Evolutionary conservation across 2,329 filamentous ascomycete genomes (phyloP).

Genomic region (Calonectria multiphialidica): DNA sequence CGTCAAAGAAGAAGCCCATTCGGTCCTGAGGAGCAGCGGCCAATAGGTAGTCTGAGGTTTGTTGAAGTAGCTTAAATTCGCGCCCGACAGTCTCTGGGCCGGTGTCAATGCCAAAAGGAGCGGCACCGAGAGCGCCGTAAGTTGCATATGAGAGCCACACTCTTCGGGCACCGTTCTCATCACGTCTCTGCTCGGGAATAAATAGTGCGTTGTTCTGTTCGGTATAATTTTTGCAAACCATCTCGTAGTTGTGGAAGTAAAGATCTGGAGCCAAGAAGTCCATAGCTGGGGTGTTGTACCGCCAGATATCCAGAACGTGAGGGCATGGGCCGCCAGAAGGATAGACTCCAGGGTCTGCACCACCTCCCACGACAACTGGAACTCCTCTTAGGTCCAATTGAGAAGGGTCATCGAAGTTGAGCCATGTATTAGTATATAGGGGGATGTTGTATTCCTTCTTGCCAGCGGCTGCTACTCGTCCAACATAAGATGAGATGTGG

Average conservation of each 20-base stretch:
- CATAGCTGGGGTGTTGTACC: slow-evolving; percentile 53
- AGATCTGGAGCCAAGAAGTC: slow-evolving; percentile 62
- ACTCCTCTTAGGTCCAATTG: slow-evolving; percentile 48
- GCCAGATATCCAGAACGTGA: slow-evolving; percentile 54
- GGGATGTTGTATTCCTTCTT: slow-evolving; percentile 49
- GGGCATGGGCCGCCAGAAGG: slow-evolving; percentile 51
- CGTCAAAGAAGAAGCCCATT: slow-evolving; percentile 55
- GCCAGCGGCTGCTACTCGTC: slow-evolving; percentile 50
- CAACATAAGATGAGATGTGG: slow-evolving; percentile 48
- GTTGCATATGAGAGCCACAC: slow-evolving; percentile 57
- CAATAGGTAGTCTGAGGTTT: slow-evolving; percentile 44
- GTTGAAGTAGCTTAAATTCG: slow-evolving; percentile 48
- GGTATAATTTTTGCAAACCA: slow-evolving; percentile 56
- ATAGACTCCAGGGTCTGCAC: slow-evolving; percentile 50
- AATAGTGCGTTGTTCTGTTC: slow-evolving; percentile 59
- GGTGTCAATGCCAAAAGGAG: slow-evolving; percentile 56
- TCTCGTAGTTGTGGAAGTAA: slow-evolving; percentile 61
- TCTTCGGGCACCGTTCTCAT: slow-evolving; percentile 57
- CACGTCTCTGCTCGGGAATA: slow-evolving; percentile 64
- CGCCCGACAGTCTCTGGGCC: slow-evolving; percentile 45
- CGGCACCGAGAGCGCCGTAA: slow-evolving; percentile 52
- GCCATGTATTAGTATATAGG: slow-evolving; percentile 52
- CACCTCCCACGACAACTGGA: slow-evolving; percentile 51
- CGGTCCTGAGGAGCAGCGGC: slow-evolving; percentile 46
- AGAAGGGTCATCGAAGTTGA: slow-evolving; percentile 48